Base-by-base conservation (phyloP, 2,329 filamentous ascomycete genomes). In the Cylindrodendrum hubeiense region DNA sequence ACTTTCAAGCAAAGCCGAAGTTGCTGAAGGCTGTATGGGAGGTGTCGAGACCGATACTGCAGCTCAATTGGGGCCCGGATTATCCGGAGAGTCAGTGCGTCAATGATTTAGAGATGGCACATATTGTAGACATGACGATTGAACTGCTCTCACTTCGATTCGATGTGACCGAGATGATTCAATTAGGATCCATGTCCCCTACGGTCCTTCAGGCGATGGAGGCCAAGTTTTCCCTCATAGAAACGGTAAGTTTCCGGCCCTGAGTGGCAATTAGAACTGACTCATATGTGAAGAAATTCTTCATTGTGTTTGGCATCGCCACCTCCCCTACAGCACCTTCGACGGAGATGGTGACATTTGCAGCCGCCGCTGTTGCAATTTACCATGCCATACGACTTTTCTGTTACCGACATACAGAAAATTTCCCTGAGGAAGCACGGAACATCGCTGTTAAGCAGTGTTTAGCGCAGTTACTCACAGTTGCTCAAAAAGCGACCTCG, bases 111-210 rank as follows among this genome's bases (percentile, higher is more conserved):
- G 44, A 47, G 15, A 58, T 50, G 41, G 37, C 54, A 12, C 54
- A 33, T 7, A 13, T 50, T 5, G 54, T 58, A 5, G 54, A 58
- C 28, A 58, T 58, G 54, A 58, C 24, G 17, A 43, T 58, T 3
- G 54, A 58, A 4, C 17, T 58, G 15, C 21, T 39, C 7, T n/a
- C 21, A 15, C 44, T 58, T 26, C 41, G 54, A 0, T 49, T 58
- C 24, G 41, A 58, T 37, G 54, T 46, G 5, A 28, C 28, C 3
- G 54, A 58, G 21, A n/a, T 58, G 13, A 28, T 13, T 10, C 30
- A 47, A 7, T 58, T 43, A 3, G 22, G 10, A 15, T 26, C 15
- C 6, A 50, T 17, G n/a, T n/a, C n/a, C 5, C 24, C 24, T 8
- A 2, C 43, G 17, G 21, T 6, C 3, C 13, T 47, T 13, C 26